Base-by-base conservation (phyloP, 1,139 yeast genomes). In the Pichia sp. region DNA sequence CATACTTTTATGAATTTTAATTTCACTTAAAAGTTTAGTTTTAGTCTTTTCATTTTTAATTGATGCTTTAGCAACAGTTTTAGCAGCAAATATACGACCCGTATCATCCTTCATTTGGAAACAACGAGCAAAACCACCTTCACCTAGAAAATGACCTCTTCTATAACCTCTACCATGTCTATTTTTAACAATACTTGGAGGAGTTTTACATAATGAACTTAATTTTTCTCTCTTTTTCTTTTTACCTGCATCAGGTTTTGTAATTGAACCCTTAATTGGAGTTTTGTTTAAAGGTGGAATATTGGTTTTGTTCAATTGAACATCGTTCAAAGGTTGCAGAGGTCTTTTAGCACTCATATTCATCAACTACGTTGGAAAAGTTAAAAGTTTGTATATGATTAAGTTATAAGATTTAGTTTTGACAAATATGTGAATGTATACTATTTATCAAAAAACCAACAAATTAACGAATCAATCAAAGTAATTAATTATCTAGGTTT, bases 71-170 rank as follows among this genome's bases (percentile, higher is more conserved):
- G 99, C 98, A 33, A 93, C 95, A 0, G 98, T 93, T 59, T 93
- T 93, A 27, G 99, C 99, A 23, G 98, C 99, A 64, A 73, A 91
- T 4, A 87, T 75, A 57, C 80, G 78, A 29, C 97, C 97, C 3
- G 53, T 46, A 48, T 89, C 82, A 61, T 87, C 95, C 60, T 84
- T 86, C 72, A 93, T 93, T 63, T 91, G 96, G 66, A 93, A 93
- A 62, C 98, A 93, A 60, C 98, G 79, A 16, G 98, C 99, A 69
- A 93, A 93, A 0, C 99, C 99, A 45, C 99, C 99, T 68, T 88
- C 98, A 25, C 99, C 99, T 30, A 93, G 69, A 54, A 89, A 88
- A 46, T 73, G 74, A 3, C 97, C 97, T 60, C 98, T 78, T 55
- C 86, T 86, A 63, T 86, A 91, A 55, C 88, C 94, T 58, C 86